Evolutionary conservation across 1,284 basidiomycete species (phyloP), one percentile per base, ranked within the genome.

Genomic region (Neonothopanus nambi): DNA sequence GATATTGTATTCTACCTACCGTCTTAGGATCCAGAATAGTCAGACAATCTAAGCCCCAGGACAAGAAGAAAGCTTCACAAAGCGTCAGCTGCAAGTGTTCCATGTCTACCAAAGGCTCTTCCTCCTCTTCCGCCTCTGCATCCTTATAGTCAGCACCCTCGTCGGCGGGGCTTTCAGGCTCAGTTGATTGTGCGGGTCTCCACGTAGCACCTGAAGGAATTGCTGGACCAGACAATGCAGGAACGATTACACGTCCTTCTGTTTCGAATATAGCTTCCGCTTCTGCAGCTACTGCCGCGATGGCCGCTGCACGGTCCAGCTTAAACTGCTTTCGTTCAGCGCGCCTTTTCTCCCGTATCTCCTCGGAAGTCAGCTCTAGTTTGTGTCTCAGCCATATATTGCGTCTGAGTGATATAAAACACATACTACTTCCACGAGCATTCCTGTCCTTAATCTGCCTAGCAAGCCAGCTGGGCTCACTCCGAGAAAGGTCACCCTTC

Each of bases 21-120:
- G 82, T 83, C 21, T 75, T 67, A 11, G 86, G 75, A 65, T 89
- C 79, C 4, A 82, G 64, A 7, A 98, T 74, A n/a, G 84, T 85
- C 37, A 98, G 75, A 61, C 93, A 95, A 56, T 92, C 91, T 3
- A 98, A 69, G 60, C 81, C 89, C 80, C 93, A 91, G 0, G 85
- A 67, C 39, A 99, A 77, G 71, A 98, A 99, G 69, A 96, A 96
- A 0, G 95, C 91, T 68, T 99, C 97, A 65, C 87, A 87, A 1
- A 94, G 78, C 1, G 92, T 93, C 11, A 99, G 81, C 65, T 98
- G 96, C 37, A 98, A 81, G 70, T 97, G 91, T 69, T 99, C 96
- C 41, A 94, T 71, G 59, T 95, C 85, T 52, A 85, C 80, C 3
- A 85, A 65, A 1, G 70, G 70, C 48, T 82, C 81, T 26, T 78